Base-by-base conservation (phyloP, 2,329 filamentous ascomycete genomes). In the Phyllosticta citrichinensis region DNA sequence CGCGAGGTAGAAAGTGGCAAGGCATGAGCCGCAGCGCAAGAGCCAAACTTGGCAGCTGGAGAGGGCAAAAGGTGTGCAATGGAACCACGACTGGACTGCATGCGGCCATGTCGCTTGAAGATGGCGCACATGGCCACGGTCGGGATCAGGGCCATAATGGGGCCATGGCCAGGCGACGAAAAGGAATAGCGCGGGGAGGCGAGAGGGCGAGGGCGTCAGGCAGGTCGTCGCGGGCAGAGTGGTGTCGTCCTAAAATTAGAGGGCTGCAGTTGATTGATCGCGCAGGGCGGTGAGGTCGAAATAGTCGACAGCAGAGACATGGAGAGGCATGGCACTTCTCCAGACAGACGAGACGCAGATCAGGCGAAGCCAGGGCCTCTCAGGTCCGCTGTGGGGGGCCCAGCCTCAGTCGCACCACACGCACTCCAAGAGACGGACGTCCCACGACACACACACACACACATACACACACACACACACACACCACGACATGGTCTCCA, bases 1-100 rank as follows among this genome's bases (percentile, higher is more conserved):
- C 19, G 56, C 40, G 17, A 57, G 56, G 40, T 24, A 22, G 24
- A 52, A 57, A 11, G 6, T 17, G 56, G 51, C 51, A 53, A 54
- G 57, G 20, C 19, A n/a, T 54, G 57, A 35, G 27, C 27, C 57
- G 56, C 22, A 40, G 56, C 17, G 25, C 57, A 14, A 33, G 14
- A 10, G 24, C 52, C 57, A 35, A 35, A 27, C 27, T 30, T 30
- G 52, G 57, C 47, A 52, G 58, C 24, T 60, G 55, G 35, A 30
- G 27, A 30, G 27, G 27, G 27, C 24, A 22, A 35, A 54, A 56
- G 55, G 58, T 14, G 53, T 56, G 58, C 58, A 60, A 60, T 52
- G 53, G 58, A 60, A 60, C 58, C 27, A 14, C 24, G 25, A 24
- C 33, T 54, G 58, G 25, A 24, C 33, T 54, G 58, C 52, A 55